A percentile compares a stretch with the other conserved stretches of the same genome.
Evolutionary conservation across 192 early-diverging fungal genomes (phyloP).

Genomic region (Dissophora ornata): DNA sequence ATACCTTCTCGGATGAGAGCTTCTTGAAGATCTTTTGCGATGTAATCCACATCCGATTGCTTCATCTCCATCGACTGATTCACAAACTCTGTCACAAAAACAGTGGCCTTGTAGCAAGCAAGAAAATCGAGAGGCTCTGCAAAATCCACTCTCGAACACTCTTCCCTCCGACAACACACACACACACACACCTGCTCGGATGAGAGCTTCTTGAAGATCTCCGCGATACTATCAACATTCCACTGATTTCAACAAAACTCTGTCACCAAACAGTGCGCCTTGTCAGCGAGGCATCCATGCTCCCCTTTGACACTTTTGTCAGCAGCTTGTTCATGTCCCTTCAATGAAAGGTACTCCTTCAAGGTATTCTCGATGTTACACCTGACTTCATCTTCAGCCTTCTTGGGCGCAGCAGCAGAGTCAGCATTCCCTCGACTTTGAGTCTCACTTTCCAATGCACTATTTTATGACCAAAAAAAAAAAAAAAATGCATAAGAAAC

Average conservation of each 20-base stretch:
- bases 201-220: slow-evolving; percentile 66
- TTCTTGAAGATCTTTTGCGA: slow-evolving; percentile 66
- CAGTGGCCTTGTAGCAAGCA: no score
- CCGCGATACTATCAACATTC: slow-evolving; percentile 63
- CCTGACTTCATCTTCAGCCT: slow-evolving; percentile 55
- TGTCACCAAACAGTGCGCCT: no score
- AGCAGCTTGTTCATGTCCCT: slow-evolving; percentile 70
- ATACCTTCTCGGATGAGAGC: slow-evolving; percentile 55
- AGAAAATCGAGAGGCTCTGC: slow-evolving; percentile 64
- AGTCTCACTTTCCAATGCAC: no score
- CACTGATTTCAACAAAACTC: slow-evolving; percentile 56
- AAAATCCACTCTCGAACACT: slow-evolving; percentile 65
- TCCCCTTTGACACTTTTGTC: slow-evolving; percentile 78
- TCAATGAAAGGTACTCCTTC: slow-evolving; percentile 69
- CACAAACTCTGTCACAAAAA: slow-evolving; percentile 46
- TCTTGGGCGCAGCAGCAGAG: slow-evolving; percentile 45
- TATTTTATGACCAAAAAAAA: no score
- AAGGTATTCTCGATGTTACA: slow-evolving; percentile 62
- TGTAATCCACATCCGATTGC: slow-evolving; percentile 64
- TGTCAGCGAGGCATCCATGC: slow-evolving; percentile 35
- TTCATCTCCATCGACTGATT: slow-evolving; percentile 62
- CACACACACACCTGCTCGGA: slow-evolving; percentile 49
- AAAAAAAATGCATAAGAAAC: no score
- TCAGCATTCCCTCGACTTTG: slow-evolving; percentile 21
- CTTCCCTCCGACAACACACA: slow-evolving; percentile 57